Percentiles rank a stretch among this genome's conserved stretches.
Evolutionary conservation across 495 filamentous ascomycete genomes (phyloP).

Genomic region (Daldinia bambusicola): DNA sequence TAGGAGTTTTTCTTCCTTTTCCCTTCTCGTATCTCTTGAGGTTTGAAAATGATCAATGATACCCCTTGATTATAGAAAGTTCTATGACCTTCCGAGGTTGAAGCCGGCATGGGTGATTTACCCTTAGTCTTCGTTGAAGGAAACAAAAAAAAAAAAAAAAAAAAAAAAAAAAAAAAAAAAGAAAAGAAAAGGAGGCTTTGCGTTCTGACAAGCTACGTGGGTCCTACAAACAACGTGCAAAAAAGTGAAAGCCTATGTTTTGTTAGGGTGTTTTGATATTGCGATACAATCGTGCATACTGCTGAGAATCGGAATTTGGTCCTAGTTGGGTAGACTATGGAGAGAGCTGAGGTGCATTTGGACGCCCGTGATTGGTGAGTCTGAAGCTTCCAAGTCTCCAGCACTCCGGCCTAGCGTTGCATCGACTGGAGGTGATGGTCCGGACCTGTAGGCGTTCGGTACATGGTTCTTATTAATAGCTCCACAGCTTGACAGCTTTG

Average conservation of each 20-base stretch:
- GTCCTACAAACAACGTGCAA: conserved; percentile 5
- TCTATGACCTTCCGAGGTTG: conserved; percentile 19
- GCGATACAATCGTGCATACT: conserved; percentile 28
- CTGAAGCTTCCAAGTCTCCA: conserved; percentile 7
- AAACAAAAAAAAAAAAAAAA: background rate
- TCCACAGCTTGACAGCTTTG: conserved; percentile 26
- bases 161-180: background rate
- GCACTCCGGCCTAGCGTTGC: conserved; percentile 33
- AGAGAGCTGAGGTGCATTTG: conserved; percentile 3
- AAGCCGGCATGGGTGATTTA: conserved; percentile 14
- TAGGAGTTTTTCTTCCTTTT: background rate
- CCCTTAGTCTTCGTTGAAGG: background rate
- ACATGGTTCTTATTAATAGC: conserved; percentile 34
- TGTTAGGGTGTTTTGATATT: conserved; percentile 11
- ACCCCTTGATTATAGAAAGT: conserved; percentile 23
- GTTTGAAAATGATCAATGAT: conserved; percentile 26
- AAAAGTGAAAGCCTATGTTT: conserved; percentile 3
- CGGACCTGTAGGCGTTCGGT: conserved; percentile 25
- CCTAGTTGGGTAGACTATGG: conserved; percentile 6
- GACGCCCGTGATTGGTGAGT: conserved; percentile 15
- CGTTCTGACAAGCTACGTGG: conserved; percentile 10
- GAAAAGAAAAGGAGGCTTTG: conserved; percentile 7
- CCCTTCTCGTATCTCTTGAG: conserved; percentile 10
- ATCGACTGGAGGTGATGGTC: conserved; percentile 43
- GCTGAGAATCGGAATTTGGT: conserved; percentile 35